phyloP scores from a whole-genome alignment of 2,329 filamentous ascomycete genomes.

The Colletotrichum shisoi region DNA sequence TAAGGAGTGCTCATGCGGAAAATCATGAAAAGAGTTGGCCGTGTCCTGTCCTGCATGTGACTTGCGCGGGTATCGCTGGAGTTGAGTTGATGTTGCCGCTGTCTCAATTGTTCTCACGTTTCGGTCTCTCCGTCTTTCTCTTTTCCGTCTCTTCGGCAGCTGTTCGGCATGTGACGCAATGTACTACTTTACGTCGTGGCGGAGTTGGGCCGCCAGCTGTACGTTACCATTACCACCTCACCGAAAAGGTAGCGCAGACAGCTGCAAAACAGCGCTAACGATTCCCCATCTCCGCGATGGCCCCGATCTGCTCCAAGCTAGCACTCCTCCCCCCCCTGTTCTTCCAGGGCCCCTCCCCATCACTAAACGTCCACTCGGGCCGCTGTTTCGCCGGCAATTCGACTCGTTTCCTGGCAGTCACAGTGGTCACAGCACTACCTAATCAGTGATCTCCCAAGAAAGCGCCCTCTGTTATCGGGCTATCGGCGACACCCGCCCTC shows the following conservation, averaged over 20 bases:
- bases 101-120: conserved; percentile 11
- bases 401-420: conserved; percentile 10
- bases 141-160: conserved; percentile 7
- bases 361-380: conserved; percentile 15
- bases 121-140: conserved; percentile 2
- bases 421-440: conserved; percentile 10
- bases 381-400: conserved; percentile 34
- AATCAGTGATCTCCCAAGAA: conserved; percentile 5
- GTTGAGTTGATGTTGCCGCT: neutral
- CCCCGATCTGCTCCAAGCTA: conserved; percentile 20
- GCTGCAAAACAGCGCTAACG: conserved; percentile 16
- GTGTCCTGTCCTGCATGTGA: conserved; percentile 19
- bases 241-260: conserved; percentile 23
- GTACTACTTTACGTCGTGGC: conserved; percentile 23
- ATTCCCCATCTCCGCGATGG: conserved; percentile 18
- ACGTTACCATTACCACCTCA: neutral
- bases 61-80: conserved; percentile 16
- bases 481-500: neutral
- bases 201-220: conserved; percentile 22
- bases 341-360: neutral
- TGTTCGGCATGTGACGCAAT: conserved; percentile 43
- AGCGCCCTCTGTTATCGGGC: conserved; percentile 2
- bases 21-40: conserved; percentile 3
- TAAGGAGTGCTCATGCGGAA: neutral
- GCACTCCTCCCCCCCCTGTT: conserved; percentile 9